These are phyloP conservation scores for Phytophthora nicotianae DNA, from an alignment of 352 stramenopile genomes.

Conservation along the genomic window DNA sequence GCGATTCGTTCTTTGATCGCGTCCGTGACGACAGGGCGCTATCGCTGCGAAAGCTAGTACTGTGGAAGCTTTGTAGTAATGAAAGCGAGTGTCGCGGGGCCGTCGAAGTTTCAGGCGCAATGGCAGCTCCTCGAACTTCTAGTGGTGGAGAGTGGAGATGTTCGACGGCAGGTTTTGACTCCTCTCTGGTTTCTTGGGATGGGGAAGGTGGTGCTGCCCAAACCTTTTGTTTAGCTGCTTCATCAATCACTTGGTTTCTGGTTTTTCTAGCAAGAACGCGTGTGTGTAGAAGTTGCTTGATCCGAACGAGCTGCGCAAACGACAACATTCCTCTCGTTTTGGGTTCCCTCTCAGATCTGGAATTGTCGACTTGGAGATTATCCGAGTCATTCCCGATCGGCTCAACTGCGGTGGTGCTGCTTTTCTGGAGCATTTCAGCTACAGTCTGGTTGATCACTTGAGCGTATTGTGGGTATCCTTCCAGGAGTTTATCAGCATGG, in stretches of 20 bases:
- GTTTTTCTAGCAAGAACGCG: slow-evolving; percentile 10
- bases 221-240: background rate
- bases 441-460: slow-evolving; percentile 50
- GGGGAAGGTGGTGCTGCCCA: background rate
- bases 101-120: background rate
- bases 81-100: slow-evolving; percentile 7
- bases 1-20: background rate
- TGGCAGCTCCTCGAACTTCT: background rate
- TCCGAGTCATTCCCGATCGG: background rate
- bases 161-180: background rate
- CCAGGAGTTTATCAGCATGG: slow-evolving; percentile 56
- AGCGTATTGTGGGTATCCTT: slow-evolving; percentile 56
- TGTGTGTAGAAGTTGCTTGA: slow-evolving; percentile 25
- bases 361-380: background rate
- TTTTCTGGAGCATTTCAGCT: slow-evolving; percentile 47
- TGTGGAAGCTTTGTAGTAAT: background rate
- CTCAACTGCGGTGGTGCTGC: slow-evolving; percentile 4
- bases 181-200: background rate
- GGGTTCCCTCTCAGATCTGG: background rate
- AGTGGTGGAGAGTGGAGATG: background rate
- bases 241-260: slow-evolving; percentile 3
- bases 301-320: slow-evolving; percentile 26
- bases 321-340: slow-evolving; percentile 13
- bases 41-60: slow-evolving; percentile 20
- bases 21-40: slow-evolving; percentile 7